These are phyloP conservation scores for Spergularia azorica DNA, from an alignment of 179 eudicot genomes.

Conservation along the genomic window DNA sequence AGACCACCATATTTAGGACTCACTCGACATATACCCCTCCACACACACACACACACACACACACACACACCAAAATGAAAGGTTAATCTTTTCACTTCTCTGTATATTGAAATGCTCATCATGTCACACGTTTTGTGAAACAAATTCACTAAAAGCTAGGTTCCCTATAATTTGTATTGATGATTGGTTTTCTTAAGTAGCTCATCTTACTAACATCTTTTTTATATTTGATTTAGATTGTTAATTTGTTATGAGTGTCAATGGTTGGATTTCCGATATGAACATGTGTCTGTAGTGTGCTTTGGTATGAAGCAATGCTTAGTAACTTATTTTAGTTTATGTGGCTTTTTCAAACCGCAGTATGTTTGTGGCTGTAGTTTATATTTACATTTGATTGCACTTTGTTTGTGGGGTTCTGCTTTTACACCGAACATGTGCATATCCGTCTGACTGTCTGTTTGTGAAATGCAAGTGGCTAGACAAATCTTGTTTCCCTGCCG, in stretches of 20 bases:
- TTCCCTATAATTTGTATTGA: no score
- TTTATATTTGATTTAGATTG: neutral
- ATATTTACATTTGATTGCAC: neutral
- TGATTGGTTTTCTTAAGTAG: no score
- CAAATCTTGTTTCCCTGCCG: neutral
- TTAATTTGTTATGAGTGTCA: neutral
- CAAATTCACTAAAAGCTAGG: no score
- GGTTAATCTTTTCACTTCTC: neutral
- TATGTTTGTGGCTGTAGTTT: neutral
- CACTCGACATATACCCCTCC: neutral
- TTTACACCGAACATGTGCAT: neutral
- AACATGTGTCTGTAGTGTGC: neutral
- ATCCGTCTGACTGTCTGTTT: neutral
- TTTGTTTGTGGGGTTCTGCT: neutral
- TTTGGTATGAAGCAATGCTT: neutral
- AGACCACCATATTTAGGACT: neutral
- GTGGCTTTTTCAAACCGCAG: no score
- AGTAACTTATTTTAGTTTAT: no score
- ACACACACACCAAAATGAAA: neutral
- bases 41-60: neutral
- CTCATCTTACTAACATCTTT: neutral
- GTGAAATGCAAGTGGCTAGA: neutral
- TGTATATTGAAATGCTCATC: neutral
- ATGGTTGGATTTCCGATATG: neutral
- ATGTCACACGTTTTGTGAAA: neutral